These are phyloP conservation scores for Colletotrichum liaoningense DNA, from an alignment of 2,329 filamentous ascomycete genomes.

Conservation along the genomic window DNA sequence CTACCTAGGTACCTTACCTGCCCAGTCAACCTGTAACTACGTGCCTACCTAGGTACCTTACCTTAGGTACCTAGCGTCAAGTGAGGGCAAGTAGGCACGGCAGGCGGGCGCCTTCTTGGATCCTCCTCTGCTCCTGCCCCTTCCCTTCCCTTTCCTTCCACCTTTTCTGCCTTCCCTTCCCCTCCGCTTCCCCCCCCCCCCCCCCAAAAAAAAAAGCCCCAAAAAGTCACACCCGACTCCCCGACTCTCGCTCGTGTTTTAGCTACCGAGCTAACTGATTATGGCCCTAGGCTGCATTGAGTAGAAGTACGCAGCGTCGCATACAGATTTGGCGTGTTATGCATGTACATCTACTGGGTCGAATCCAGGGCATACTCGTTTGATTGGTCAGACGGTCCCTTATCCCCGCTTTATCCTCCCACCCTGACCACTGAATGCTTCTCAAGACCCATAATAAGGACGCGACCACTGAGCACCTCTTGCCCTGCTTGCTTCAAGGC, in stretches of 20 bases:
- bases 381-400: slow-evolving; percentile 27
- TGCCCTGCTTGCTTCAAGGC: slow-evolving; percentile 2
- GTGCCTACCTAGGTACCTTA: too few relatives aligned
- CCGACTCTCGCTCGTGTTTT: slow-evolving; percentile 33
- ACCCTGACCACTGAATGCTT: slow-evolving; percentile 7
- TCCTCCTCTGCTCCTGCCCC: background rate
- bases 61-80: background rate
- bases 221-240: slow-evolving; percentile 22
- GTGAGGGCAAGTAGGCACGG: too few relatives aligned
- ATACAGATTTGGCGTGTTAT: slow-evolving; percentile 24
- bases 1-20: too few relatives aligned
- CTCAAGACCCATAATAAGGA: slow-evolving; percentile 20
- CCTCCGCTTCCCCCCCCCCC: background rate
- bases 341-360: slow-evolving; percentile 31
- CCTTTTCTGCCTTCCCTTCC: background rate
- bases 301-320: slow-evolving; percentile 28
- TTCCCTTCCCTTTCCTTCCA: background rate
- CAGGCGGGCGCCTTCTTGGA: background rate
- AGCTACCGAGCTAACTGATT: slow-evolving; percentile 17
- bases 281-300: slow-evolving; percentile 11
- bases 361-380: background rate
- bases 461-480: slow-evolving; percentile 1
- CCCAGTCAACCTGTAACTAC: too few relatives aligned
- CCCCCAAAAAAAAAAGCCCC: background rate
- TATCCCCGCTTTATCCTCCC: slow-evolving; percentile 34